Evolutionary conservation across 352 stramenopile species (phyloP).

Genomic region (Globisporangium nagaii): DNA sequence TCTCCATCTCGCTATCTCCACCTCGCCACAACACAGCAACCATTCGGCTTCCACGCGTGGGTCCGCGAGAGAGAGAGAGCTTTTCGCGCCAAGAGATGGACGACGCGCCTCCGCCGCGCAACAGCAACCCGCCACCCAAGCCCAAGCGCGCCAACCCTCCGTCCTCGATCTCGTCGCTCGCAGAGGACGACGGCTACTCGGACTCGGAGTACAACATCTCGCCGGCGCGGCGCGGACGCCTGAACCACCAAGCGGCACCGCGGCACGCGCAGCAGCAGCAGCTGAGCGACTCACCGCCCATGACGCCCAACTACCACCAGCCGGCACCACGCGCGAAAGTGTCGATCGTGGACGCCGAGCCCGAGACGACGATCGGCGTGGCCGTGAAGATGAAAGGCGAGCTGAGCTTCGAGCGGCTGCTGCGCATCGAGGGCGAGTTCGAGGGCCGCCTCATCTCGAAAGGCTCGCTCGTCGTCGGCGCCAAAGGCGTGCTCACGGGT

Average conservation of each 20-base stretch:
- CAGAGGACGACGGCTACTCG: slow-evolving; percentile 56
- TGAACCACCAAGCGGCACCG: slow-evolving; percentile 23
- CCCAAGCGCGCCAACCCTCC: slow-evolving; percentile 58
- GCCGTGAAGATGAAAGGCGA: slow-evolving; percentile 88
- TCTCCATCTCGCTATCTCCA: no score
- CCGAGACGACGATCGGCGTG: slow-evolving; percentile 76
- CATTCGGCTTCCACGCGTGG: slow-evolving; percentile 17
- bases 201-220: slow-evolving; percentile 60
- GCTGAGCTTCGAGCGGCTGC: slow-evolving; percentile 84
- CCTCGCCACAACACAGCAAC: no score
- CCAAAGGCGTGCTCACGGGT: slow-evolving; percentile 71
- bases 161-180: slow-evolving; percentile 16
- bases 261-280: slow-evolving; percentile 17
- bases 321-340: slow-evolving; percentile 36
- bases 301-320: slow-evolving; percentile 54
- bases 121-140: slow-evolving; percentile 66
- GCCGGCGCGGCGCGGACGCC: slow-evolving; percentile 50
- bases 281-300: slow-evolving; percentile 48
- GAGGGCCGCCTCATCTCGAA: slow-evolving; percentile 86
- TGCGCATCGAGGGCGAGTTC: slow-evolving; percentile 89
- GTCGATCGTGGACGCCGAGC: slow-evolving; percentile 68
- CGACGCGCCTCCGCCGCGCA: slow-evolving; percentile 37
- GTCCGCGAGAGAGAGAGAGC: slow-evolving; percentile 5
- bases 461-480: slow-evolving; percentile 82
- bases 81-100: slow-evolving; percentile 37